These are phyloP conservation scores for Prorocentrum cordatum DNA, from an alignment of 169 alveolate genomes.

Conservation along the genomic window DNA sequence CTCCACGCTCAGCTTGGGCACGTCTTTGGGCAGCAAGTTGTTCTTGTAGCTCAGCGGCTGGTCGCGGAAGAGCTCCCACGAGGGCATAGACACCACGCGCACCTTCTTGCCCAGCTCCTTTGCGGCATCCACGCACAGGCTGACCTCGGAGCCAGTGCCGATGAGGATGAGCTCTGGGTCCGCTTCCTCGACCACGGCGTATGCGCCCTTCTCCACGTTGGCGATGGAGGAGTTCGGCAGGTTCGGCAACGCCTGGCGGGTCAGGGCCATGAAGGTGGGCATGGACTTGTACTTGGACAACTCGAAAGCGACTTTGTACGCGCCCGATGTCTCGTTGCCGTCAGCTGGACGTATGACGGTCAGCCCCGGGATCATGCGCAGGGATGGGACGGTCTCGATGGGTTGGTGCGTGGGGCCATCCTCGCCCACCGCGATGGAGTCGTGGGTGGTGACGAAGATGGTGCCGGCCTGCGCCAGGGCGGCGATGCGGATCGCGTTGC, in stretches of 20 bases:
- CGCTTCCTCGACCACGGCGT: not conserved
- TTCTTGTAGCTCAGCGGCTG: slow-evolving; percentile 8
- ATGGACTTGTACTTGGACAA: slow-evolving; percentile 1
- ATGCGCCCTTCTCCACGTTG: not conserved
- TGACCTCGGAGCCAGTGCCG: not conserved
- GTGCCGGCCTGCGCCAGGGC: slow-evolving; percentile 75
- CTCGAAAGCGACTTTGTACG: slow-evolving; percentile 61
- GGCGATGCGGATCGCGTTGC: slow-evolving; percentile 76
- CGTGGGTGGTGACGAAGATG: slow-evolving; percentile 78
- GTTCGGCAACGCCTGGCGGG: slow-evolving; percentile 18
- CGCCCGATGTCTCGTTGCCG: slow-evolving; percentile 76
- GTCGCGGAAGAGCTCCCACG: not conserved
- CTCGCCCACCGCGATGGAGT: slow-evolving; percentile 71
- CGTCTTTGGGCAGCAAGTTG: not conserved
- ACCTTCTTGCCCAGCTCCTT: not conserved
- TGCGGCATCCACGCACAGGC: not conserved
- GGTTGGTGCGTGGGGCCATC: not conserved
- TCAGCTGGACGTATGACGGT: slow-evolving; percentile 78
- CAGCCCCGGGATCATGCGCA: not conserved
- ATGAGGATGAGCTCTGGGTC: not conserved
- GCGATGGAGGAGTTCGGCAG: slow-evolving; percentile 4
- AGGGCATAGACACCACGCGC: slow-evolving; percentile 32
- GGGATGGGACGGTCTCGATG: not conserved
- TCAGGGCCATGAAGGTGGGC: slow-evolving; percentile 15
- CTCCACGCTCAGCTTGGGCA: not conserved